Evolutionary conservation across 331 rosid species (phyloP), one percentile per base, ranked within the genome.

Genomic region (Malus hybrid): DNA sequence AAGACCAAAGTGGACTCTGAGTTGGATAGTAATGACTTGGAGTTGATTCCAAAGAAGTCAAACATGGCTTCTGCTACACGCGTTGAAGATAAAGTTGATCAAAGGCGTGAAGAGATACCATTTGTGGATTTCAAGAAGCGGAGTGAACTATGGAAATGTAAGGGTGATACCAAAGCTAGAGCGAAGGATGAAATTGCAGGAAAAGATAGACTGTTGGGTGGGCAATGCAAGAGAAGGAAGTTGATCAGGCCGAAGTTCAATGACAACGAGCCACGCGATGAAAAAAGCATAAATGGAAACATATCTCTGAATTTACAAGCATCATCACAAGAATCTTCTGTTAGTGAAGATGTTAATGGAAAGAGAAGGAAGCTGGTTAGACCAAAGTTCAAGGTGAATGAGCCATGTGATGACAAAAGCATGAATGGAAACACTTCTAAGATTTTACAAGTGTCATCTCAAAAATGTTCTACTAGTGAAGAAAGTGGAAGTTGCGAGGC

Each of bases 301-400:
- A 39, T 82, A 75, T 80, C 79, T 76, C 74, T 24, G 74, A 63
- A 32, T 63, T 9, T 63, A 15, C 77, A 55, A 53, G 79, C 36
- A n/a, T 32, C 60, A 13, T 66, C 84, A 10, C 44, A 61, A 68
- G 84, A 66, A 78, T 55, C 67, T 80, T 30, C 46, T 36, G 26
- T 50, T 69, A 53, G 74, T 20, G 75, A 76, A 58, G 70, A 75
- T 75, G 71, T 66, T 10, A 26, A 28, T 61, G 79, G 50, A 53
- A 87, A 84, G 82, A 90, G 79, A 86, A 87, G 87, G 82, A 90
- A 90, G 85, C 80, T 92, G 83, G 73, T 92, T 57, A 84, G 94
- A 68, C 97, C 94, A 7, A 82, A 70, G 72, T 87, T 90, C 82
- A 55, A 66, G 62, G 66, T 77, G 72, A 82, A 64, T 29, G 36